Conservation (phyloP, 805 yeast species). For the Ogataea methylovora region DNA sequence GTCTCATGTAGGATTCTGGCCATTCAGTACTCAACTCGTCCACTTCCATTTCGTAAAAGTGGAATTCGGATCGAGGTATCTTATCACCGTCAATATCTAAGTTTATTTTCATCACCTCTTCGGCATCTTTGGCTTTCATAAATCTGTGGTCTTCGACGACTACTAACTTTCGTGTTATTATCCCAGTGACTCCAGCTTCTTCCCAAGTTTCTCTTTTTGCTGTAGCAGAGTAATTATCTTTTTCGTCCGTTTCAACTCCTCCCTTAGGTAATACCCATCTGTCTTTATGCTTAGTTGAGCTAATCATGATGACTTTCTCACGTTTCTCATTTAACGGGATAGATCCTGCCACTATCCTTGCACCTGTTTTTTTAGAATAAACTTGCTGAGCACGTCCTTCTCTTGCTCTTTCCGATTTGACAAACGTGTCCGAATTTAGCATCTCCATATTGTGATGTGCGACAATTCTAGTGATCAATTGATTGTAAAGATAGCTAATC, state of each 20-base stretch:
- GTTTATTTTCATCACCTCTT: conserved; percentile 9
- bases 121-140: conserved; percentile 12
- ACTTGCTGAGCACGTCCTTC: conserved; percentile 55
- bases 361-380: conserved; percentile 54
- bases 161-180: conserved; percentile 48
- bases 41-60: conserved; percentile 73
- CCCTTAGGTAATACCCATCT: conserved; percentile 94
- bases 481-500: too few relatives aligned
- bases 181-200: conserved; percentile 87
- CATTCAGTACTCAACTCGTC: conserved; percentile 49
- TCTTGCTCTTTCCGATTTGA: conserved; percentile 31
- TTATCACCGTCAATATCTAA: conserved; percentile 17
- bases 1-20: conserved; percentile 67
- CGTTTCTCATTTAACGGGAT: conserved; percentile 55
- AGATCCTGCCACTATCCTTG: conserved; percentile 91
- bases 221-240: conserved; percentile 31
- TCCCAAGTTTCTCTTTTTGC: conserved; percentile 96
- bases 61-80: conserved; percentile 76
- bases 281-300: conserved; percentile 60
- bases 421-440: conserved; percentile 9
- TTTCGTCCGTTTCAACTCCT: conserved; percentile 85
- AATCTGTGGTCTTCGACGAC: conserved; percentile 49
- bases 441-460: conserved; percentile 17
- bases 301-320: conserved; percentile 66
- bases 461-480: neutral